Evolutionary conservation across 306 rosid species (phyloP), one percentile per base, ranked within the genome.

Genomic region (Citrullus mucosospermus): DNA sequence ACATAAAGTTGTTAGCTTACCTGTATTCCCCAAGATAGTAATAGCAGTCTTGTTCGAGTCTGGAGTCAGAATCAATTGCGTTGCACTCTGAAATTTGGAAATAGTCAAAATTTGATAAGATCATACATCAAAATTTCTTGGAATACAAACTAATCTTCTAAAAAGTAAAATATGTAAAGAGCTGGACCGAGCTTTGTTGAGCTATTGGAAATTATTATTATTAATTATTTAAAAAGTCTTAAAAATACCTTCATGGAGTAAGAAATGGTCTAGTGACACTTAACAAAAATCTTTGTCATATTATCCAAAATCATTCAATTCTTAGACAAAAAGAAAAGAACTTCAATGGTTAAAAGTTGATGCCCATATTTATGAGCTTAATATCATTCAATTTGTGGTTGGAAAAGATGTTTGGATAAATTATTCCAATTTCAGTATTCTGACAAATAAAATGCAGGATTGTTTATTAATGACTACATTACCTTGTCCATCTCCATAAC

Each of bases 11-110:
- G 79, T 9, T 79, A 79, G 54, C 87, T 77, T 87, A 90, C 98
- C 93, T 50, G 95, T 92, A 85, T 94, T 94, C 77, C 97, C 98
- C 86, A 92, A 80, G 81, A 94, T 83, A 68, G 96, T 94, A 82
- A 94, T 87, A 80, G 63, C 77, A 80, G 95, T 88, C 84, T 71
- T 90, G 89, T 89, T 89, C 50, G 82, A 82, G 80, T 81, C 84
- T 71, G 95, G 87, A 63, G 91, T 89, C 86, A 92, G 87, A 84
- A 83, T 89, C 90, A 94, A 84, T 86, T 80, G 92, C 86, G 81
- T 76, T 79, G 83, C 81, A 77, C 80, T 84, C 90, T 89, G 88
- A 56, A 78, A 62, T 30, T 81, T 79, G 44, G 14, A 74, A 75
- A 53, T 48, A 43, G 32, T 38, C 22, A 65, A 44, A 74, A 65